A percentile compares a stretch with the other conserved stretches of the same genome.
These are phyloP conservation scores for Yarrowia keelungensis DNA, from an alignment of 805 yeast species.

Conservation along the genomic window DNA sequence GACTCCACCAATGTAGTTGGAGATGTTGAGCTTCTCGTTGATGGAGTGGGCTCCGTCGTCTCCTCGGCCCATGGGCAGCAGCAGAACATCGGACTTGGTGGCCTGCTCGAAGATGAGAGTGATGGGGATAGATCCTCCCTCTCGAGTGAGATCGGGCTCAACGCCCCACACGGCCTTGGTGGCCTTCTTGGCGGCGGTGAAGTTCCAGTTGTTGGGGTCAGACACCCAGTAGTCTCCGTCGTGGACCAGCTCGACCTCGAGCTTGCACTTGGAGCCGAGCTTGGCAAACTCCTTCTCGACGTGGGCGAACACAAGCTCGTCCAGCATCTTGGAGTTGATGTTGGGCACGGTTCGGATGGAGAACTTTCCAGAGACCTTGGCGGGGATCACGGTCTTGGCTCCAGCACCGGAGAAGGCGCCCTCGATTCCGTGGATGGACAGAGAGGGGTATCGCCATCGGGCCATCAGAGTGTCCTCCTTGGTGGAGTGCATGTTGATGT, in stretches of 20 bases:
- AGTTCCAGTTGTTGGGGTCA: slow-evolving; percentile 89
- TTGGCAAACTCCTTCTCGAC: slow-evolving; percentile 69
- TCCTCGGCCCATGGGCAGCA: slow-evolving; percentile 98
- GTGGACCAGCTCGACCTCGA: slow-evolving; percentile 78
- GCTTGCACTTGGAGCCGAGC: slow-evolving; percentile 77
- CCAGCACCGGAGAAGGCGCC: slow-evolving; percentile 96
- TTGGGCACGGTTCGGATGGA: slow-evolving; percentile 97
- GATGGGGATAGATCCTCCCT: slow-evolving; percentile 99
- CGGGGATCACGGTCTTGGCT: slow-evolving; percentile 98
- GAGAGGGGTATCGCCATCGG: slow-evolving; percentile 98
- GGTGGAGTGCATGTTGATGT: slow-evolving; percentile 77
- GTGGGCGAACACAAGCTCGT: slow-evolving; percentile 75
- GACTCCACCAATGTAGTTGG: slow-evolving; percentile 91
- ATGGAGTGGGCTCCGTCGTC: slow-evolving; percentile 99
- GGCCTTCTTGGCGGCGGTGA: slow-evolving; percentile 93
- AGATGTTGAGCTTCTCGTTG: slow-evolving; percentile 88
- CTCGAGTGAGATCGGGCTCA: slow-evolving; percentile 96
- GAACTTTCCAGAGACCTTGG: slow-evolving; percentile 91
- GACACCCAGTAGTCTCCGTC: slow-evolving; percentile 97
- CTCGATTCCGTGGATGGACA: slow-evolving; percentile 95
- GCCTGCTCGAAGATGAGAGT: slow-evolving; percentile 91
- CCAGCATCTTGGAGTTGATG: slow-evolving; percentile 80
- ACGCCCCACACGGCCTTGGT: slow-evolving; percentile 94
- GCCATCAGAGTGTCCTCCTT: slow-evolving; percentile 85
- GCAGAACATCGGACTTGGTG: slow-evolving; percentile 81